Evolutionary conservation across 2,329 filamentous ascomycete genomes (phyloP), one percentile per base, ranked within the genome.

Genomic region (Herpotrichia juniperi): DNA sequence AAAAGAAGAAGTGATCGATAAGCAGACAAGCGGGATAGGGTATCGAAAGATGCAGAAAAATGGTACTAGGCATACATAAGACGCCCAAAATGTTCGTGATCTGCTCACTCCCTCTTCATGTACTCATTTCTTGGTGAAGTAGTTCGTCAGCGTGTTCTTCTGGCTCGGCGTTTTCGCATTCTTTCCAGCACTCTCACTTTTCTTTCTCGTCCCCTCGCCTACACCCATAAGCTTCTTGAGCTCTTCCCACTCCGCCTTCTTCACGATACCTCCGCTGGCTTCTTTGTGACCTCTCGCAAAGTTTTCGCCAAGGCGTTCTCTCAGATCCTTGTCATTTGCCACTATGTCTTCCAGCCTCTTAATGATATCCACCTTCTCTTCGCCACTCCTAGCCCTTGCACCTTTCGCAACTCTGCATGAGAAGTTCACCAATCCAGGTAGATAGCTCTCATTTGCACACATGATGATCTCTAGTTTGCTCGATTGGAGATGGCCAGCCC

Each of bases 271-370:
- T 1, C 87, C 87, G 42, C 83, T 87, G 0, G 86, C 87, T 62
- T 88, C 85, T 53, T 85, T 87, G 56, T 89, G 87, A 0, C 87
- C 87, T 46, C 82, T 78, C 0, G 86, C 87, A 62, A 89, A 89
- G 22, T 80, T 85, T 42, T 85, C 81, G 0, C 87, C 86, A 10
- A 88, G 63, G 12, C 85, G 71, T 48, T 81, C 75, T 3, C 75
- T 64, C 34, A 83, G 55, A 11, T 63, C 67, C 2, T 43, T 46
- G n/a, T 71, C 46, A 4, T 54, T 55, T n/a, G 53, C 60, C 5
- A 83, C 86, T 37, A 84, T 79, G 1, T 68, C 76, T 59, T 79
- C 78, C 22, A 89, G 61, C 1, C 78, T 79, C 59, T 82, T 77
- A 46, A 88, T 88, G 48, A 88, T 87, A 52, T 88, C 82, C 9